Base-by-base conservation (phyloP, 768 basidiomycete species). In the Clavulina sp. region DNA sequence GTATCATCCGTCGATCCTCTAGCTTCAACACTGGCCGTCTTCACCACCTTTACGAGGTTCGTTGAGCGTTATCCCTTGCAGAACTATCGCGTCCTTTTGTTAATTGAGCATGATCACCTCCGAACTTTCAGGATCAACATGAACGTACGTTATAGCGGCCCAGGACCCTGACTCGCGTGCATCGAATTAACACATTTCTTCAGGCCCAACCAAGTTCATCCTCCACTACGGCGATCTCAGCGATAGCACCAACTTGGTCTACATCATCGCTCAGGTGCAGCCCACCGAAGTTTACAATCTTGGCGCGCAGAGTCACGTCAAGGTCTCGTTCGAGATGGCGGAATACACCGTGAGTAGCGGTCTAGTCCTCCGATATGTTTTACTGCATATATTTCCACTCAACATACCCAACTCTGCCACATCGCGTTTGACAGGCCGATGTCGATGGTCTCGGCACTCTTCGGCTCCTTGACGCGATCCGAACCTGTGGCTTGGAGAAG, bases 311-410 rank as follows among this genome's bases (percentile, higher is more conserved):
- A 89, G 86, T 40, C 92, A 97, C 69, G 92, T 97, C 71, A 97
- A 97, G 67, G 92, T 97, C 57, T 95, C 91, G 26, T 97, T 97
- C 65, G 93, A 96, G 67, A 93, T 97, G 88, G 87, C 92, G 24
- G 92, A 97, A 68, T 97, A 97, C 70, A 97, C 93, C 0, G 68
- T 66, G 24, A 47, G 63, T 54, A 16, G 21, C 34, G 19, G 34
- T 38, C 34, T 38, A 19, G 43, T 24, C 9, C 26, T 13, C 26
- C 26, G 13, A 46, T 46, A 16, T 9, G 9, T 46, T 26, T 46
- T 9, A 46, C 24, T 53, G 28, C 16, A 52, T 33, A 21, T 51
- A 53, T 19, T 29, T 38, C 5, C 43, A 4, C 13, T 28, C 5
- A n/a, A n/a, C n/a, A 13, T 32, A 4, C 26, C 19, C 5, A 18